A percentile compares a stretch with the other conserved stretches of the same genome.
Conservation (phyloP, 306 rosid genomes). For the Canavalia ensiformis region DNA sequence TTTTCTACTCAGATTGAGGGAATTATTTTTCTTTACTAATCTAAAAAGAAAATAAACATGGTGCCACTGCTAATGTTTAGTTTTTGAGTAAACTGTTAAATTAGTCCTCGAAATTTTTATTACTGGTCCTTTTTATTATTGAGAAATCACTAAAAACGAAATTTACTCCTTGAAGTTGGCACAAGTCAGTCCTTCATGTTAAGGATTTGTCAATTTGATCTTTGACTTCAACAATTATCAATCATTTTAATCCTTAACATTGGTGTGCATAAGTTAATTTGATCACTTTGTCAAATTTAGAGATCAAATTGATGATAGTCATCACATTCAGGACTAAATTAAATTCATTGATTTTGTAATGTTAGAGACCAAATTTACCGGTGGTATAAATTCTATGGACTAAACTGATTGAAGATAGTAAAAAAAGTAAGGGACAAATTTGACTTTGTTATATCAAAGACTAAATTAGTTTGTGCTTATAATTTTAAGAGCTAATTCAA, state of each 20-base stretch:
- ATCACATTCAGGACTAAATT: too few relatives aligned
- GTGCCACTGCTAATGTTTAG: background rate
- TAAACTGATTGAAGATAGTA: background rate
- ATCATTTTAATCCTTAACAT: background rate
- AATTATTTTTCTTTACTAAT: background rate
- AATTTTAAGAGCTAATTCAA: background rate
- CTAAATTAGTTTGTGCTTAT: background rate
- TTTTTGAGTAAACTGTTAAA: background rate
- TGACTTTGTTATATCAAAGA: background rate
- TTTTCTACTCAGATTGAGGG: background rate
- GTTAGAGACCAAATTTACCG: background rate
- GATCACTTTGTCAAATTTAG: background rate
- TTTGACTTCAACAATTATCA: background rate
- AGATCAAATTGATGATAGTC: too few relatives aligned
- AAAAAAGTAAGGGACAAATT: background rate
- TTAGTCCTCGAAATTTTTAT: background rate
- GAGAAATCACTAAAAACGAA: background rate
- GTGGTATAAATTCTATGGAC: background rate
- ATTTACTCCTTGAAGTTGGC: background rate
- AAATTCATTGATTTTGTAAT: too few relatives aligned
- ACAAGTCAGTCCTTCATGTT: background rate
- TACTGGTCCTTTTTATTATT: background rate
- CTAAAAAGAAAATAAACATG: conserved; percentile 2
- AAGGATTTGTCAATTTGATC: background rate
- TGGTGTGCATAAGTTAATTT: background rate